Evolutionary conservation across 768 basidiomycete genomes (phyloP), one percentile per base, ranked within the genome.

Genomic region (Omphalotus guepiniiformis): DNA sequence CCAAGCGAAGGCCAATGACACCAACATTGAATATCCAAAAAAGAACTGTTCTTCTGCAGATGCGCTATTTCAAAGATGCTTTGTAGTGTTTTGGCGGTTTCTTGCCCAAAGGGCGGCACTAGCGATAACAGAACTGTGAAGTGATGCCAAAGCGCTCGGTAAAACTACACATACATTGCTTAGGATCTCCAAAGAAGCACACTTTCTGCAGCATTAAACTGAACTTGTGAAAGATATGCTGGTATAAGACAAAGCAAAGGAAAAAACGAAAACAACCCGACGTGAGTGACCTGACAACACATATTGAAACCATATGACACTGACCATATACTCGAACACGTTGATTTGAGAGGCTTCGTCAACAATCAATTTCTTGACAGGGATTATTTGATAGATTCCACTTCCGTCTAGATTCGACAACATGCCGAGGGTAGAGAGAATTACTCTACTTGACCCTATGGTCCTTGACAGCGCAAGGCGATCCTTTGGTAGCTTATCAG

Each of bases 281-380:
- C n/a, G n/a, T n/a, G n/a, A n/a, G n/a, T n/a, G n/a, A n/a, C n/a
- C n/a, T n/a, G n/a, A n/a, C n/a, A n/a, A n/a, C n/a, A n/a, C n/a
- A n/a, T n/a, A n/a, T n/a, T n/a, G n/a, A n/a, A n/a, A n/a, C n/a
- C 22, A 35, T 35, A 25, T 16, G 3, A 26, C 19, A 43, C 62
- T 32, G 13, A 77, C 76, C 66, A 79, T 55, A 48, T 73, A 78
- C 22, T 76, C 74, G 23, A 70, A 71, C 3, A 68, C 57, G 21
- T 72, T 69, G 18, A 79, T 76, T 43, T 77, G 75, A 6, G 75
- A 77, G 2, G 75, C 78, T 57, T 80, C 77, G 47, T 80, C 78
- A n/a, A 80, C 62, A n/a, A 80, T 65, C 2, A 80, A 65, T n/a
- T 65, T 60, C 21, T 65, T 67, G 16, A 77, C 58, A 1, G 75